Evolutionary conservation across 2,329 filamentous ascomycete genomes (phyloP).

Genomic region (Bisporella sp.): DNA sequence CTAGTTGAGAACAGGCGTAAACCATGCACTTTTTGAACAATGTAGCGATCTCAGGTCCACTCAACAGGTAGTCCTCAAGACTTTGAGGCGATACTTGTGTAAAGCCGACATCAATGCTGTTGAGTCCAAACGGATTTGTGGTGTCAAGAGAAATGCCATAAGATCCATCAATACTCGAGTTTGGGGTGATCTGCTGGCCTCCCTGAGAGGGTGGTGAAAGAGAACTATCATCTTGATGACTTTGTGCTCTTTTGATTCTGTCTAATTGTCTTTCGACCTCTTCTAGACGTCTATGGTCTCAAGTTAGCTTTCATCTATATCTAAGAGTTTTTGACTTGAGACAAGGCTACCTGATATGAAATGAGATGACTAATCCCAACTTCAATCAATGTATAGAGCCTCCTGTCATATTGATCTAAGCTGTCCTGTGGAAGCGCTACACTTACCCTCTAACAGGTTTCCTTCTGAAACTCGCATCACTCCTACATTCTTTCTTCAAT

Average conservation of each 20-base stretch:
- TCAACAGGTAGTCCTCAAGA: background rate
- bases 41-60: background rate
- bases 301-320: background rate
- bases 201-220: background rate
- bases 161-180: background rate
- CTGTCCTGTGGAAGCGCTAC: background rate
- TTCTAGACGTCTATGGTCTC: background rate
- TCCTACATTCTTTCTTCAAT: constrained; percentile 1
- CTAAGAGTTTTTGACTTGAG: too few relatives aligned
- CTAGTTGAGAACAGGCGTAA: background rate
- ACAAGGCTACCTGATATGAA: too few relatives aligned
- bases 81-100: background rate
- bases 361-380: too few relatives aligned
- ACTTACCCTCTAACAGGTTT: constrained; percentile 1
- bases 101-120: background rate
- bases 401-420: background rate
- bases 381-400: background rate
- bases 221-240: constrained; percentile 1
- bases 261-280: constrained; percentile 1
- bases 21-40: background rate
- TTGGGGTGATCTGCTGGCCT: background rate
- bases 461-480: background rate
- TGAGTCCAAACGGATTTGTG: background rate
- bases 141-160: background rate
- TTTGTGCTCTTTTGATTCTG: constrained; percentile 1